A percentile compares a stretch with the other conserved stretches of the same genome.
Conservation (phyloP, 169 alveolate species). For the Eimeria acervulina region DNA sequence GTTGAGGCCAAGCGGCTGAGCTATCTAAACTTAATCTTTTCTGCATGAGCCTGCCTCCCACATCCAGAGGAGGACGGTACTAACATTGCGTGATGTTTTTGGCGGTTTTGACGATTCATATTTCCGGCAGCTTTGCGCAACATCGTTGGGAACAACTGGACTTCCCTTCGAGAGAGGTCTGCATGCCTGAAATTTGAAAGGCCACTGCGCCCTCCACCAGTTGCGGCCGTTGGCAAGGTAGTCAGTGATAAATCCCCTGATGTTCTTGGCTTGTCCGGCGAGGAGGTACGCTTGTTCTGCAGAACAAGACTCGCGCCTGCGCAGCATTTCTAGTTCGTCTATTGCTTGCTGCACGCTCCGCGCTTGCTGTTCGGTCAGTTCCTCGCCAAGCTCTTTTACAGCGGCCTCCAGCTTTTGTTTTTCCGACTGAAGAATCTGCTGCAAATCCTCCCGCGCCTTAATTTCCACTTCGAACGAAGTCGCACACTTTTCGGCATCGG, state of each 20-base stretch:
- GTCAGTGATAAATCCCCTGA: background rate
- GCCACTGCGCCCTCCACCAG: conserved; percentile 57
- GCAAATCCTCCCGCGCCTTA: background rate
- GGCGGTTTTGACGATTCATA: background rate
- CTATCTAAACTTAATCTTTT: background rate
- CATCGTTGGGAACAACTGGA: background rate
- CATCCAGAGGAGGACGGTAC: background rate
- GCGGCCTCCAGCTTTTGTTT: background rate
- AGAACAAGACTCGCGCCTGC: conserved; percentile 11
- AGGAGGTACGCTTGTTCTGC: background rate
- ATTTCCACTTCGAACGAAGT: background rate
- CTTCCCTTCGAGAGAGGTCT: background rate
- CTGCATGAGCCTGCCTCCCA: conserved; percentile 36
- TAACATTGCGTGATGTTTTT: background rate
- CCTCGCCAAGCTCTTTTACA: background rate
- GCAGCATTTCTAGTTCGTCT: background rate
- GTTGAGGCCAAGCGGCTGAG: background rate
- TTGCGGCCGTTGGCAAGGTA: background rate
- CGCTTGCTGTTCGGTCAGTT: background rate
- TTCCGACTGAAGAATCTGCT: background rate
- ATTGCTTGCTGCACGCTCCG: background rate
- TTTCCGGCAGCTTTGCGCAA: conserved; percentile 19
- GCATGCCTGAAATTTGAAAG: background rate
- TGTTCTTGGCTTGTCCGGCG: background rate
- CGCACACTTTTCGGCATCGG: background rate